Base-by-base conservation (phyloP, 108 stramenopile species). In the Cyclostephanos invisitatus region DNA sequence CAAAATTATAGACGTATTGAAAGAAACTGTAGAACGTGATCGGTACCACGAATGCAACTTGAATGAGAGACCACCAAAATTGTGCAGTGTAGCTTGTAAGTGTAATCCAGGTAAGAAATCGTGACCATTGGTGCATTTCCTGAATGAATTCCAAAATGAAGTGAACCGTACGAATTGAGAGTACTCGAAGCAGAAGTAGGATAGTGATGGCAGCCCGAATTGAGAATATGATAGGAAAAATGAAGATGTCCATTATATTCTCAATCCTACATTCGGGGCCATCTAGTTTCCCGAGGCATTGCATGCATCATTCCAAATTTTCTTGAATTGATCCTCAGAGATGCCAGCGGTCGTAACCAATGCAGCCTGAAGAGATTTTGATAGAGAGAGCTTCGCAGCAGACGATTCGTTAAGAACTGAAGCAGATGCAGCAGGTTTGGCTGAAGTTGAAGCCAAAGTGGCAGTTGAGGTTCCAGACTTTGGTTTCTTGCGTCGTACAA, bases 261-360 rank as follows among this genome's bases (percentile, higher is more conserved):
- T 22, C 54, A 20, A 55, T 22, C 54, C 54, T 55, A 22, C 10
- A 55, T 57, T 57, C 27, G 56, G 56, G 56, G 56, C 56, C 56
- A 57, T 57, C 27, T 57, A 57, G 56, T 57, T 57, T 57, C 56
- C 56, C 56, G 56, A 57, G 27, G 24, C 56, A 57, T 57, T 28
- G 12, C 24, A 57, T 24, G 56, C 56, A 12, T 57, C 56, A 29
- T 27, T 29, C 56, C 56, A 57, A 29, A 57, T 28, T 12, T 57
- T 57, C 56, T 57, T 24, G 27, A 57, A 57, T 7, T 57, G 56
- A 29, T 57, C 56, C 28, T 57, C 27, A 29, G 56, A 12, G 27
- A 57, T 28, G 6, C 56, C 56, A 12, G 56, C 27, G 2, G 24
- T 25, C 0, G 56, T 57, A 0, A 25, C 15, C 56, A 57, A 28